A percentile compares a stretch with the other conserved stretches of the same genome.
These are phyloP conservation scores for Amauroascus verrucosus DNA, from an alignment of 2,329 filamentous ascomycete genomes.

Conservation along the genomic window DNA sequence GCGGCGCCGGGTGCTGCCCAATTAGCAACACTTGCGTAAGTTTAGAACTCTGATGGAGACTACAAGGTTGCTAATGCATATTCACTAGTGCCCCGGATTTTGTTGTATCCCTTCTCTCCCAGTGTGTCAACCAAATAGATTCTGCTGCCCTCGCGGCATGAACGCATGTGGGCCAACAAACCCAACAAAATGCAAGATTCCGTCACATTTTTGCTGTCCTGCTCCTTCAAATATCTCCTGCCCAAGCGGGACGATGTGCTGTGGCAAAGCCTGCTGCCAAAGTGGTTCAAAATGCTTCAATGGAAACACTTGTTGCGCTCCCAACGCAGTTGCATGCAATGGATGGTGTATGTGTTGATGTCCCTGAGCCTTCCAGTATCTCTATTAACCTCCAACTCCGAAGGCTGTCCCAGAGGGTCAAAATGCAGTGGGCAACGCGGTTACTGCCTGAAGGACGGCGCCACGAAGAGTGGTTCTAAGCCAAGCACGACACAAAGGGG, in stretches of 20 bases:
- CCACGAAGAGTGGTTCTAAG: neutral
- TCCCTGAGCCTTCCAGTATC: neutral
- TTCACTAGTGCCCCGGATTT: neutral
- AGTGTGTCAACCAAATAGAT: slow-evolving; percentile 2
- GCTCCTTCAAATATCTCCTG: neutral
- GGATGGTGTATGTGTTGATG: slow-evolving; percentile 4
- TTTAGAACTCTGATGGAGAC: neutral
- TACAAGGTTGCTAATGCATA: neutral
- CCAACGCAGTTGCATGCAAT: neutral
- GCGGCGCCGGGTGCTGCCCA: neutral
- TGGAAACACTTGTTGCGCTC: neutral
- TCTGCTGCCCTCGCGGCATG: slow-evolving; percentile 2
- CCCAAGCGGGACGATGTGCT: neutral
- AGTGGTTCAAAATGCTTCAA: slow-evolving; percentile 4
- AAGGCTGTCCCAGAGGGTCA: neutral
- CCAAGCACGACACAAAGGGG: neutral
- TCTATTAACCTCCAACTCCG: neutral
- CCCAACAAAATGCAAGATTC: neutral
- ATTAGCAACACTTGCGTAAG: neutral
- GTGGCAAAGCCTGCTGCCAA: neutral
- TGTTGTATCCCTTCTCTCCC: neutral
- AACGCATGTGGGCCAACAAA: neutral
- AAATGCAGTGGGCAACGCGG: neutral
- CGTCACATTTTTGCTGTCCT: neutral
- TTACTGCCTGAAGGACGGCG: neutral